Evolutionary conservation across 331 rosid genomes (phyloP), one percentile per base, ranked within the genome.

Genomic region (Arachis monticola): DNA sequence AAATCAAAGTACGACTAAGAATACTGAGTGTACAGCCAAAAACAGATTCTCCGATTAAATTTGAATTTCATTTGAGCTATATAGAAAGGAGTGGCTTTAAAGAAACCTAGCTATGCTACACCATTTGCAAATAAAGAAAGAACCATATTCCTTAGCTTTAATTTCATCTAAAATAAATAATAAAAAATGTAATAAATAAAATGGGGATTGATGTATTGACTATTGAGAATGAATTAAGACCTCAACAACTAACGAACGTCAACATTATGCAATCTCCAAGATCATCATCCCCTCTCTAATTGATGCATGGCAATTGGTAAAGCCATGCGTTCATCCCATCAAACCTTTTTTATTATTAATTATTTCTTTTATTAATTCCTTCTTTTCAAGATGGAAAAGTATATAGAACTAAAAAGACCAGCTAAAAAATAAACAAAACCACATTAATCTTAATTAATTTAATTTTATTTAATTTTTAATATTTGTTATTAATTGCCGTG

Each of bases 221-320:
- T 35, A 35, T 4, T 35, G 40, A 35, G 40, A 35, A 35, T 59
- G 71, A 74, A 51, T 68, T 32, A 59, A 50, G 62, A 61, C 47
- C 76, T 61, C 83, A 53, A 68, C 53, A 46, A 35, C 70, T 46
- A 56, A 74, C 79, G 48, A 13, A 53, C 38, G 22, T 35, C 40
- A 3, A 35, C 40, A 35, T 35, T 35, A 35, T 35, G 8, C 31
- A 8, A 76, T 44, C 48, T 22, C 59, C 17, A 50, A 67, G 66
- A 48, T 72, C 45, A 79, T 9, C 38, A 35, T 79, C 45, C 73
- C 30, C 48, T 35, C 40, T 2, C 40, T 55, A 10, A 8, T 74
- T 53, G 84, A 71, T 74, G 79, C 72, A 52, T 60, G 45, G n/a
- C 55, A 9, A 56, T 62, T 65, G 68, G 79, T 67, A 52, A 67